Base-by-base conservation (phyloP, 495 filamentous ascomycete genomes). In the Penicillium mononematosum region DNA sequence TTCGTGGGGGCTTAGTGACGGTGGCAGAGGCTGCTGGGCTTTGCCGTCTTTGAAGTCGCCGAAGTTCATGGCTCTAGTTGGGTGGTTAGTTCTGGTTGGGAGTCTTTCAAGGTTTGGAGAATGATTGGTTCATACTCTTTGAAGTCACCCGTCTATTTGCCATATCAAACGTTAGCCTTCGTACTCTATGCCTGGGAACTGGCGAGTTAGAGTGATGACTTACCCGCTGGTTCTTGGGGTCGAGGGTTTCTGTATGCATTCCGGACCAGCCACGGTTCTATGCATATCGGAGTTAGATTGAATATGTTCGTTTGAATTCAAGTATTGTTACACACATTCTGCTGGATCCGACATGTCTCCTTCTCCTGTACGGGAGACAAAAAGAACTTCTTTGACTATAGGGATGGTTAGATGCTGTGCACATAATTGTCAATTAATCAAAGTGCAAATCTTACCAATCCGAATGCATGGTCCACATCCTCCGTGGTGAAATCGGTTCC, bases 191-290 rank as follows among this genome's bases (percentile, higher is more conserved):
- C 34, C 24, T 16, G 14, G 10, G 25, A 20, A 27, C 44, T 31
- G 8, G 36, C 2, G 44, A 9, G 31, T 27, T 11, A 20, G 34
- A 44, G 27, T 16, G 5, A 29, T 57, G 46, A 67, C 71, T 58
- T 78, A 91, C 90, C 67, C 87, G 84, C 68, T 96, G 92, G 53
- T 85, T 85, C 56, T 86, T 84, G 4, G 91, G 89, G 71, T 97
- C 92, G 24, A 97, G 77, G 0, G 85, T 93, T 69, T 98, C 93
- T 9, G 84, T 81, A 64, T 94, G 88, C 89, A 96, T 92, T 5
- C 83, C 83, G 2, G 86, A 83, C 94, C 94, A 98, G 22, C 93
- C 94, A 32, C 84, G 83, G 60, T 98, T 97, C 77, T 88, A 62
- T 12, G 44, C 32, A 58, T 49, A 9, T 48, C 31, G n/a, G 34